Percentiles rank a stretch among this genome's conserved stretches.
Evolutionary conservation across 331 rosid species (phyloP).

Genomic region (Malus hybrid): DNA sequence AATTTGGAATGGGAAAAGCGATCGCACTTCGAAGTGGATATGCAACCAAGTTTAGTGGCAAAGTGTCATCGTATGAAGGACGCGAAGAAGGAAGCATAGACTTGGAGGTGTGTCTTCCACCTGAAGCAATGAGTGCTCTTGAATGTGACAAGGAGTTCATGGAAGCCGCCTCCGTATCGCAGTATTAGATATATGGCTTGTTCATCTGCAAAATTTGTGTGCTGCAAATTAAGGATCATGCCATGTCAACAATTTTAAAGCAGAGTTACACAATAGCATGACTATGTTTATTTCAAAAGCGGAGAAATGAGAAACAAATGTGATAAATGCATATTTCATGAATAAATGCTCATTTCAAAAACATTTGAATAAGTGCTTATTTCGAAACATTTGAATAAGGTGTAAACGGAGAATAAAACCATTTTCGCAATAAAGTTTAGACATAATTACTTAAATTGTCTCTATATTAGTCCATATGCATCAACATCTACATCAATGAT

Average conservation of each 20-base stretch:
- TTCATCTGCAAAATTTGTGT: not conserved
- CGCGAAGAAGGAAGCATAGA: conserved; percentile 61
- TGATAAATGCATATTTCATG: not conserved
- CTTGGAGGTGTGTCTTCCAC: conserved; percentile 50
- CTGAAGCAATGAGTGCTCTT: conserved; percentile 27
- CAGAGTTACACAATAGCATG: no score
- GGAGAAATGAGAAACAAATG: not conserved
- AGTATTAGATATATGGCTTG: not conserved
- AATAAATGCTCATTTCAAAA: not conserved
- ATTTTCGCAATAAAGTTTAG: no score
- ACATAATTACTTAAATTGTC: no score
- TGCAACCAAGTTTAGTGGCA: conserved; percentile 45
- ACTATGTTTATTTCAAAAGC: not conserved
- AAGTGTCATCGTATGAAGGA: conserved; percentile 42
- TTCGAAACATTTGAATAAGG: not conserved
- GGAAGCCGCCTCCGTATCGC: conserved; percentile 10
- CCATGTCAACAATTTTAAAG: not conserved
- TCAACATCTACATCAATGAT: no score
- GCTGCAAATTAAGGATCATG: not conserved
- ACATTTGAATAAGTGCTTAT: no score
- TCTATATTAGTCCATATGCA: no score
- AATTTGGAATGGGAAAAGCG: conserved; percentile 73
- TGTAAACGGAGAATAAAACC: not conserved
- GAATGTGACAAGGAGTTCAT: conserved; percentile 51
- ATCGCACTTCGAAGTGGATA: conserved; percentile 49